Base-by-base conservation (phyloP, 768 basidiomycete species). In the Lactarius sp. region DNA sequence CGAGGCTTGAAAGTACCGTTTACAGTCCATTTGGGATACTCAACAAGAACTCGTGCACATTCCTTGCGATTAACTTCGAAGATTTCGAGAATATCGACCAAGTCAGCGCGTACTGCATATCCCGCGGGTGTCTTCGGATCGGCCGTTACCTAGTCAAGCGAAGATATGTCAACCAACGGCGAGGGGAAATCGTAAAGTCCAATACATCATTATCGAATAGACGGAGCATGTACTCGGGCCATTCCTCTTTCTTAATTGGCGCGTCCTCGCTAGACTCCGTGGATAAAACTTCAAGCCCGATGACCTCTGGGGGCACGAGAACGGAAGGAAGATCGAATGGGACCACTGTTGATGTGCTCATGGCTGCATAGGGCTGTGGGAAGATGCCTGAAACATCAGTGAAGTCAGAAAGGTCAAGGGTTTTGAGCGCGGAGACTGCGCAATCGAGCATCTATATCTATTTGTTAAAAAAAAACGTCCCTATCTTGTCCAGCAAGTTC, bases 51-150 rank as follows among this genome's bases (percentile, higher is more conserved):
- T 3, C 90, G 80, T 1, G 97, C 95, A 68, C 88, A 90, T 70
- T 99, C 97, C 73, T 96, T 97, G 59, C 97, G 85, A 73, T 99
- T 98, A 55, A 97, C 84, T 73, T 98, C 96, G 70, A 92, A 98
- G 16, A 98, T 88, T 61, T 92, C 85, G 47, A 97, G 75, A 20
- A 87, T 82, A 71, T 98, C 94, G 7, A 84, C 75, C 10, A 97
- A 73, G 27, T 85, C 79, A 12, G 86, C 81, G 31, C 89, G 88
- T 6, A 97, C 80, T 33, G 87, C 79, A 74, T 94, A 96, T 4
- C 94, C 94, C 9, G 83, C 76, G 0, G 89, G 83, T 3, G 85
- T 88, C 53, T 80, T 80, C 4, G 87, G 84, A 61, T 91, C 82
- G 1, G 92, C 92, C 1, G 90, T 88, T 22, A 91, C 76, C 93